Percentiles rank a stretch among this genome's conserved stretches.
These are phyloP conservation scores for Saccharomycopsis babjevae DNA, from an alignment of 805 yeast species.

Conservation along the genomic window DNA sequence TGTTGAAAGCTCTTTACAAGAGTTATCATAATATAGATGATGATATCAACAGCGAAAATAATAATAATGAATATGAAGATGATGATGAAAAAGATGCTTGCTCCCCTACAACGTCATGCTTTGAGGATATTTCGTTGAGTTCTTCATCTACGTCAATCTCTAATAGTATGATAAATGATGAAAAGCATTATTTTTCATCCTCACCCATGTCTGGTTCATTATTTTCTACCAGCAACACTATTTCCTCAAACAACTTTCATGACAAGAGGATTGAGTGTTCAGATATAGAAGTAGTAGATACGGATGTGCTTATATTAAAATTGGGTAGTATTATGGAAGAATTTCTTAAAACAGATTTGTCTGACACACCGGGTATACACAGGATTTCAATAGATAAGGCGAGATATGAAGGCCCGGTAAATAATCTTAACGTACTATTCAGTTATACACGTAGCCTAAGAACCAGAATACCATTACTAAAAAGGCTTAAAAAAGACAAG, in stretches of 20 bases:
- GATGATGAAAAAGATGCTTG: neutral
- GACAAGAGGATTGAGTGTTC: neutral
- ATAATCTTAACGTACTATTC: neutral
- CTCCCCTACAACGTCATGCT: neutral
- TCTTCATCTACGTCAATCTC: neutral
- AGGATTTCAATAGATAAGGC: neutral
- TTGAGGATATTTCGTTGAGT: neutral
- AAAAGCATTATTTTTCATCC: neutral
- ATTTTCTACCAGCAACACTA: neutral
- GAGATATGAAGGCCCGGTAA: neutral
- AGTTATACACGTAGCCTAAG: neutral
- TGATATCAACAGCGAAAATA: neutral
- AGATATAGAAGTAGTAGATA: neutral
- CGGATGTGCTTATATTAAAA: neutral
- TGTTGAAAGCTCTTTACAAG: constrained; percentile 23
- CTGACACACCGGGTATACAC: neutral
- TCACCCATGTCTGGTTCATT: neutral
- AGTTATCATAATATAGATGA: constrained; percentile 4
- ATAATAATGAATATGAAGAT: neutral
- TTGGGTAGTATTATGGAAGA: neutral
- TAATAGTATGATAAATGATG: neutral
- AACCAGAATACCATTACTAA: neutral
- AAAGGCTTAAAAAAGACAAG: neutral
- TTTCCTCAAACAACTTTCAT: neutral
- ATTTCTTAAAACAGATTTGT: neutral